phyloP scores from a whole-genome alignment of 2,329 filamentous ascomycete genomes.

The Cordyceps militaris region DNA sequence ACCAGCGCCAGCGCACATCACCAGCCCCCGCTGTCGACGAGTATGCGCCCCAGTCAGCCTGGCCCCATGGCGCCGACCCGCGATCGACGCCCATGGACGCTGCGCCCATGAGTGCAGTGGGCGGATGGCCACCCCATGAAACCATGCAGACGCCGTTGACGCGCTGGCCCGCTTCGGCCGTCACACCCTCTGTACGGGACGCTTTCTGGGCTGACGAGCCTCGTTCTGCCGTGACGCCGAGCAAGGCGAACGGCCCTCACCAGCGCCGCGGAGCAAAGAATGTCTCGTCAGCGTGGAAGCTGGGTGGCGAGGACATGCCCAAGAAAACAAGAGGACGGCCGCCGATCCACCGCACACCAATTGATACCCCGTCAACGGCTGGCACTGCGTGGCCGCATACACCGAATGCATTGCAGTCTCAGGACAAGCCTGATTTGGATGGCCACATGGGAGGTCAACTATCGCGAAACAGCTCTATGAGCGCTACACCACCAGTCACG shows the following conservation, averaged over 20 bases:
- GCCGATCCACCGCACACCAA: slow-evolving; percentile 54
- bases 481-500: slow-evolving; percentile 59
- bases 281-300: slow-evolving; percentile 85
- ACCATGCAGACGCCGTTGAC: slow-evolving; percentile 54
- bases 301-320: slow-evolving; percentile 51
- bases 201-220: slow-evolving; percentile 55
- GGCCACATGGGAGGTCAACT: background rate
- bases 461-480: slow-evolving; percentile 40
- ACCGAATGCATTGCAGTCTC: background rate
- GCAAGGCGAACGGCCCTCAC: slow-evolving; percentile 39
- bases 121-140: slow-evolving; percentile 34
- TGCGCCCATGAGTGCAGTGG: slow-evolving; percentile 26
- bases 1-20: slow-evolving; percentile 57
- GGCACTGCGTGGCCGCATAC: slow-evolving; percentile 46
- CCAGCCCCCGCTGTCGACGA: slow-evolving; percentile 39
- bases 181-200: slow-evolving; percentile 55
- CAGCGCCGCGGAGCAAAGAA: slow-evolving; percentile 70
- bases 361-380: slow-evolving; percentile 62
- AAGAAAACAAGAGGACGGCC: slow-evolving; percentile 75
- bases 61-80: background rate
- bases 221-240: slow-evolving; percentile 66
- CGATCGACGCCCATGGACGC: slow-evolving; percentile 25
- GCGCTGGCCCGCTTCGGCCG: slow-evolving; percentile 71
- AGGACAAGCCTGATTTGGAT: background rate
- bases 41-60: slow-evolving; percentile 21